Evolutionary conservation across 208 protist species (phyloP).

Genomic region (Naegleria gruberi): DNA sequence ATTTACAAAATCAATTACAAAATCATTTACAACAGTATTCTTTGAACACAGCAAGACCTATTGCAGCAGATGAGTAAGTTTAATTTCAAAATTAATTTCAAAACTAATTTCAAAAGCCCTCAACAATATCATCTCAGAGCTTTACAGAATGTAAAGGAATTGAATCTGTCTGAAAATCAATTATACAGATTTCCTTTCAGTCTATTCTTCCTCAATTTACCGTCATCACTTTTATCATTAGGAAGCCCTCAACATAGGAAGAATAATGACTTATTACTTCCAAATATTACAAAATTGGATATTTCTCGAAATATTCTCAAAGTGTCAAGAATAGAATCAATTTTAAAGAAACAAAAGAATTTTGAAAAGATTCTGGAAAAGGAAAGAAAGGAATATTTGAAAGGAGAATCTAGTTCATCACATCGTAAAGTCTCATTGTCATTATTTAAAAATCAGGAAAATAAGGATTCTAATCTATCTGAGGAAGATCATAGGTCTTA

Average conservation of each 20-base stretch:
- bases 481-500: not conserved
- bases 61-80: not conserved
- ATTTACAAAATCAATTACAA: not conserved
- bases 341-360: not conserved
- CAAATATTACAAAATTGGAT: not conserved
- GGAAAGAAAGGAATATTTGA: not conserved
- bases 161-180: not conserved
- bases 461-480: not conserved
- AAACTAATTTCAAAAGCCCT: too few species aligned
- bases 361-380: not conserved
- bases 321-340: not conserved
- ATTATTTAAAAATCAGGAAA: not conserved
- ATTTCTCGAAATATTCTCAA: not conserved
- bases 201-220: not conserved
- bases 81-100: not conserved
- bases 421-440: not conserved
- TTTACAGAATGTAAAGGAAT: not conserved
- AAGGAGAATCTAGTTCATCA: not conserved
- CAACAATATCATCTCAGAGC: not conserved
- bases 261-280: not conserved
- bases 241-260: not conserved
- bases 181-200: not conserved
- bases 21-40: not conserved
- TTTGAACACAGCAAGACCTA: not conserved
- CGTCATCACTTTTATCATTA: not conserved